These are phyloP conservation scores for Bruguiera sexangula DNA, from an alignment of 345 rosid species.

Conservation along the genomic window DNA sequence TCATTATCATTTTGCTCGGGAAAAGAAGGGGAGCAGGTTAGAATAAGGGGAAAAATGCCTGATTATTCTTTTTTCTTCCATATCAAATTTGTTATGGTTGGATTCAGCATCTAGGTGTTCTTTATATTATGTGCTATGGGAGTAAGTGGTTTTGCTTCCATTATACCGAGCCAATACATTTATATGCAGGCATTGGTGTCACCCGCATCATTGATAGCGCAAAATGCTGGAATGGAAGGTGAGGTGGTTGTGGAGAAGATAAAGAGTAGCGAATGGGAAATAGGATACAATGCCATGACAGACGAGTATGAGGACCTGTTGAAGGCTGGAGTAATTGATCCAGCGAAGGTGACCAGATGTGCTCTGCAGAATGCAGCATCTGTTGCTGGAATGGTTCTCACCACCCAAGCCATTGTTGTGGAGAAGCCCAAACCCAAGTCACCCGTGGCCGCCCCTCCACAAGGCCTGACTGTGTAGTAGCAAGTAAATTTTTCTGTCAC, in stretches of 20 bases:
- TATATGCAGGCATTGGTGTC: conserved; percentile 67
- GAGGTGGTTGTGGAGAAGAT: conserved; percentile 94
- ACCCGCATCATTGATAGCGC: conserved; percentile 87
- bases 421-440: conserved; percentile 77
- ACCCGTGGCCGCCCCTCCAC: conserved; percentile 50
- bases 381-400: conserved; percentile 95
- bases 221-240: conserved; percentile 94
- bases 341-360: conserved; percentile 92
- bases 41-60: too few relatives aligned
- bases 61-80: too few relatives aligned
- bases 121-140: too few relatives aligned
- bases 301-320: conserved; percentile 84
- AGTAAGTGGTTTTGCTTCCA: not conserved
- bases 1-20: too few relatives aligned
- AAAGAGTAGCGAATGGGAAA: conserved; percentile 73
- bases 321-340: conserved; percentile 91
- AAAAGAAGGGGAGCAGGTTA: too few relatives aligned
- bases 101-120: too few relatives aligned
- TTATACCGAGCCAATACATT: not conserved
- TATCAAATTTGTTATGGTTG: too few relatives aligned
- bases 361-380: conserved; percentile 94
- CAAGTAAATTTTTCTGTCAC: not conserved
- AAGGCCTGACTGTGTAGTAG: conserved; percentile 53
- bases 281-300: conserved; percentile 93
- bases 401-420: conserved; percentile 96